Conservation (phyloP, 495 filamentous ascomycete genomes). For the Trichocladium antarcticum region DNA sequence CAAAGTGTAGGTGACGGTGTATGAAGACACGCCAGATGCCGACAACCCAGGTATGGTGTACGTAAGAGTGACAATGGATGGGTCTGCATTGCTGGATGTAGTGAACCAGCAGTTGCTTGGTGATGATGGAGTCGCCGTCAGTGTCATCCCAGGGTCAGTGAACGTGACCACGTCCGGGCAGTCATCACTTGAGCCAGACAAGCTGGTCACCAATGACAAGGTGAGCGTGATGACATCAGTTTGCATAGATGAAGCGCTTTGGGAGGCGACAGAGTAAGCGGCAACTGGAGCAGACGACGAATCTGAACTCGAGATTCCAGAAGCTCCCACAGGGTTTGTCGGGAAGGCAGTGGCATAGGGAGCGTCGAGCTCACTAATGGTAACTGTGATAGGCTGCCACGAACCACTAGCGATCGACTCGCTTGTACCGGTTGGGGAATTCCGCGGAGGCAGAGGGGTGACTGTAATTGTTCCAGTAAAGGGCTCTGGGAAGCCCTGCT, state of each 20-base stretch:
- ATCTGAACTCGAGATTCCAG: too few species aligned
- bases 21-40: conserved; percentile 6
- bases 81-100: background rate
- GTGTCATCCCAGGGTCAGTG: conserved; percentile 2
- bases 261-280: too few species aligned
- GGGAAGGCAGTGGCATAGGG: background rate
- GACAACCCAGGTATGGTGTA: conserved; percentile 13
- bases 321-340: too few species aligned
- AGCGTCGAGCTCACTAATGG: background rate
- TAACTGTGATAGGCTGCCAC: background rate
- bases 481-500: background rate
- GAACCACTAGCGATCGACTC: background rate
- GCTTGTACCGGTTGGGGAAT: background rate
- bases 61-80: conserved; percentile 12
- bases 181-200: background rate
- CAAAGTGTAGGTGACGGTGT: conserved; percentile 18
- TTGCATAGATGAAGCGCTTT: too few species aligned
- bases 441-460: background rate
- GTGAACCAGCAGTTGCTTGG: background rate
- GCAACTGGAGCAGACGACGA: too few species aligned
- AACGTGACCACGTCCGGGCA: conserved; percentile 1
- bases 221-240: background rate
- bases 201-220: background rate
- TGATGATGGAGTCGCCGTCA: background rate
- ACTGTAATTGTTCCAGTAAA: conserved; percentile 15